Evolutionary conservation across 352 stramenopile species (phyloP).

Genomic region (Pythium biforme): DNA sequence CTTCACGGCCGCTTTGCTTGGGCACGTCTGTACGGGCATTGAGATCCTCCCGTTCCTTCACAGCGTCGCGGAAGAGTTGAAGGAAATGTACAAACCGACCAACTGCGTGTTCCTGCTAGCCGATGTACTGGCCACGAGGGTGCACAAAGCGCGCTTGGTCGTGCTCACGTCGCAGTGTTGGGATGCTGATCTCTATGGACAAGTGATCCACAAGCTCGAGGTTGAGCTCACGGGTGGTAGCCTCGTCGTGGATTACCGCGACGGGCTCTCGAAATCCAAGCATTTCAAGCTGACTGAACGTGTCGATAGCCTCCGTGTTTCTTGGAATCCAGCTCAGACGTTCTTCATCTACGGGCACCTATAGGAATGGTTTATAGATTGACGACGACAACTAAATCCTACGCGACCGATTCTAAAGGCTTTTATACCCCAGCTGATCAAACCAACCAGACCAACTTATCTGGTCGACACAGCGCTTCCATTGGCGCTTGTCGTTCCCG

Average conservation of each 20-base stretch:
- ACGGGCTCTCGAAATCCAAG: conserved; percentile 24
- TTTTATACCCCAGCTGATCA: too few species aligned
- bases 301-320: conserved; percentile 34
- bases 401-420: too few species aligned
- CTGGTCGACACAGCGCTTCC: neutral
- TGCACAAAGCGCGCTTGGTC: conserved; percentile 33
- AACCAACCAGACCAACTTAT: too few species aligned
- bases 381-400: neutral
- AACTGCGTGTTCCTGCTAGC: conserved; percentile 32
- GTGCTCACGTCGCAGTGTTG: conserved; percentile 68
- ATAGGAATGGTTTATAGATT: too few species aligned
- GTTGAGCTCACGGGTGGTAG: conserved; percentile 29
- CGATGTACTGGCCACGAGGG: conserved; percentile 41
- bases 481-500: neutral
- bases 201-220: conserved; percentile 41
- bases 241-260: conserved; percentile 60
- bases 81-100: conserved; percentile 7
- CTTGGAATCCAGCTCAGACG: conserved; percentile 40
- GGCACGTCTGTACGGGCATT: conserved; percentile 34
- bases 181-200: conserved; percentile 37
- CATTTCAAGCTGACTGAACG: conserved; percentile 31
- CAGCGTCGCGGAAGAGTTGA: conserved; percentile 20
- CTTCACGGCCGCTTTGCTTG: conserved; percentile 38
- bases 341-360: conserved; percentile 41
- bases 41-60: conserved; percentile 56